phyloP scores from a whole-genome alignment of 2,329 filamentous ascomycete genomes.

The Thermothelomyces thermophilus region DNA sequence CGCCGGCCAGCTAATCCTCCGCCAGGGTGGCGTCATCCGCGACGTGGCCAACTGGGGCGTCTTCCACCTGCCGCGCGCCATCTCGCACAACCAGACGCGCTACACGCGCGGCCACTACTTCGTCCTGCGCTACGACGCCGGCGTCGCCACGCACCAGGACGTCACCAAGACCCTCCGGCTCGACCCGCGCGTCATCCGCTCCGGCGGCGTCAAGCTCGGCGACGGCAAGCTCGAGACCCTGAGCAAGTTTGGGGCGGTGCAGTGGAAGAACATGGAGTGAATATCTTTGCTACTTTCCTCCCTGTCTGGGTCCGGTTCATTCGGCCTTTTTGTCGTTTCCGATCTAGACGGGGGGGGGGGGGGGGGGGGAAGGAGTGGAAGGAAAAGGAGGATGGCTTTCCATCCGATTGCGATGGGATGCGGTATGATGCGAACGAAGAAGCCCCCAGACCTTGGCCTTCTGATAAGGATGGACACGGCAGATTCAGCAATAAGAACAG shows the following conservation, averaged over 20 bases:
- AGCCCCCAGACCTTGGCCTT: no score
- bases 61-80: constrained; percentile 75
- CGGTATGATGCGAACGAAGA: no score
- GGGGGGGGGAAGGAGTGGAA: no score
- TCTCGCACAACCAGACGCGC: constrained; percentile 72
- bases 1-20: constrained; percentile 75
- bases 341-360: no score
- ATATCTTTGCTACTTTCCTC: neutral
- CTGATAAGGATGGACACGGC: no score
- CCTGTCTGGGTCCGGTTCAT: no score
- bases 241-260: constrained; percentile 42
- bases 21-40: constrained; percentile 79
- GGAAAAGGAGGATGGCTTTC: no score
- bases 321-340: no score
- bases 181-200: constrained; percentile 85
- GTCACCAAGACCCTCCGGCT: constrained; percentile 70
- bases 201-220: constrained; percentile 81
- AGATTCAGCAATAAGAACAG: no score
- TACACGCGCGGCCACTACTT: constrained; percentile 93
- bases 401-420: no score
- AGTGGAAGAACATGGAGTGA: constrained; percentile 38
- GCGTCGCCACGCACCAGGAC: constrained; percentile 63
- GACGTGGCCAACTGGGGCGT: constrained; percentile 93
- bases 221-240: constrained; percentile 72
- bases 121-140: constrained; percentile 90